These are phyloP conservation scores for Trametes polyzona DNA, from an alignment of 1,284 basidiomycete genomes.

Conservation along the genomic window DNA sequence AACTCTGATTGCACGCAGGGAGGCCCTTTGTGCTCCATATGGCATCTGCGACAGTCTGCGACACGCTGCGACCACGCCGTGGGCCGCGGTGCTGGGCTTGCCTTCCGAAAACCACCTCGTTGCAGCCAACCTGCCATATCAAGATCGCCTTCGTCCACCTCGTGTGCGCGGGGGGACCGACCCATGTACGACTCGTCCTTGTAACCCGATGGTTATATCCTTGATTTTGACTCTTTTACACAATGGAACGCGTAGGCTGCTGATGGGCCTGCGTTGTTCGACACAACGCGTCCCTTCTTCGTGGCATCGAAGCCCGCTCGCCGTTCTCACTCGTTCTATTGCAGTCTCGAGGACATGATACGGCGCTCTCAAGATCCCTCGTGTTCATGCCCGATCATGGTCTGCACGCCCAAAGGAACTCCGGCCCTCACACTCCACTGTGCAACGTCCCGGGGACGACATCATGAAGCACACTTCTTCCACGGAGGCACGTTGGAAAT, in stretches of 20 bases:
- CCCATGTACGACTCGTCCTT: slow-evolving; percentile 33
- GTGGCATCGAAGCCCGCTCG: slow-evolving; percentile 23
- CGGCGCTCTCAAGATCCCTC: slow-evolving; percentile 57
- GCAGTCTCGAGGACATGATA: slow-evolving; percentile 40
- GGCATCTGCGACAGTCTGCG: slow-evolving; percentile 56
- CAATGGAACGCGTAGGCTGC: slow-evolving; percentile 28
- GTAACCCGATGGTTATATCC: slow-evolving; percentile 40
- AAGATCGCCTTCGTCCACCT: slow-evolving; percentile 42
- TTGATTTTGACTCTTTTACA: slow-evolving; percentile 37
- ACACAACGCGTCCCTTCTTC: slow-evolving; percentile 36
- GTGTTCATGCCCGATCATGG: slow-evolving; percentile 69
- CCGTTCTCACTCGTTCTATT: slow-evolving; percentile 32
- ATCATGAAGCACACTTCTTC: slow-evolving; percentile 57
- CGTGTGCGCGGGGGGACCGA: slow-evolving; percentile 39
- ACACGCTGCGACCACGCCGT: slow-evolving; percentile 67
- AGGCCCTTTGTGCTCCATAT: slow-evolving; percentile 56
- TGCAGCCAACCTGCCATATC: slow-evolving; percentile 61
- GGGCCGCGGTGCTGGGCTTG: slow-evolving; percentile 65
- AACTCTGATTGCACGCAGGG: slow-evolving; percentile 33
- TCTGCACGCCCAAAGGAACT: slow-evolving; percentile 54
- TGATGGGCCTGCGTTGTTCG: slow-evolving; percentile 24
- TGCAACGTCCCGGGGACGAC: slow-evolving; percentile 56
- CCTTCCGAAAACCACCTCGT: slow-evolving; percentile 60
- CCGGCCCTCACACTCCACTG: slow-evolving; percentile 70
- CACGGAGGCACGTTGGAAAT: slow-evolving; percentile 65